Evolutionary conservation across 768 basidiomycete species (phyloP).

Genomic region (Tephrocybe sp.): DNA sequence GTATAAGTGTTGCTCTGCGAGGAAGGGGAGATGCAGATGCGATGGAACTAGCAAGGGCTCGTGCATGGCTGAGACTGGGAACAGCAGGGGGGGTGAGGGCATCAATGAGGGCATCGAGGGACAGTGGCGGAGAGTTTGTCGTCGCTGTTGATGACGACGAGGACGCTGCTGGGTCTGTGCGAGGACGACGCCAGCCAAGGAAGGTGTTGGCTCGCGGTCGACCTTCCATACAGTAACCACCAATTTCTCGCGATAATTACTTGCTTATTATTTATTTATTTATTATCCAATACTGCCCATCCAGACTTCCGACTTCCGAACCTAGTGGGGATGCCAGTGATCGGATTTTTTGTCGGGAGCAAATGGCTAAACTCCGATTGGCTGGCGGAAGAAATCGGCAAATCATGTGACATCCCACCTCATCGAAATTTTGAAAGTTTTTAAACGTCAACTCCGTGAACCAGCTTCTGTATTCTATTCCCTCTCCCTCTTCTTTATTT

Average conservation of each 20-base stretch:
- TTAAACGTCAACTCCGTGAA: slow-evolving; percentile 18
- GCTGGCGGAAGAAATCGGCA: slow-evolving; percentile 19
- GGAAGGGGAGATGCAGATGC: slow-evolving; percentile 55
- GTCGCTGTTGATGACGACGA: slow-evolving; percentile 14
- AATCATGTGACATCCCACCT: slow-evolving; percentile 12
- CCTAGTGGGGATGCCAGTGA: too few relatives aligned
- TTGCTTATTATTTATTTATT: too few relatives aligned
- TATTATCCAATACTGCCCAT: too few relatives aligned
- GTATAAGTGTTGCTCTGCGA: slow-evolving; percentile 47
- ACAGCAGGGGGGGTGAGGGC: slow-evolving; percentile 54
- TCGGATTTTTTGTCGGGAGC: not conserved
- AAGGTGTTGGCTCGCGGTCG: slow-evolving; percentile 35
- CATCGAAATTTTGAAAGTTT: slow-evolving; percentile 12
- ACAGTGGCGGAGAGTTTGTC: slow-evolving; percentile 26
- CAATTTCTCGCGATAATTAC: not conserved
- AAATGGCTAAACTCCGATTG: slow-evolving; percentile 14
- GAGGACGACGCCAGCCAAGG: slow-evolving; percentile 26
- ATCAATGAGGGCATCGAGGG: slow-evolving; percentile 39
- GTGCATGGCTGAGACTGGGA: slow-evolving; percentile 64
- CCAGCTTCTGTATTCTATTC: slow-evolving; percentile 16
- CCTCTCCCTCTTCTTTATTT: slow-evolving; percentile 3
- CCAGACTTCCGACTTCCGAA: too few relatives aligned
- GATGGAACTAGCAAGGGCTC: slow-evolving; percentile 51
- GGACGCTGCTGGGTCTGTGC: slow-evolving; percentile 17
- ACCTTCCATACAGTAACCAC: slow-evolving; percentile 1